Evolutionary conservation across 177 flowering plant species (phyloP), one percentile per base, ranked within the genome.

Genomic region (Vitis hybrid): DNA sequence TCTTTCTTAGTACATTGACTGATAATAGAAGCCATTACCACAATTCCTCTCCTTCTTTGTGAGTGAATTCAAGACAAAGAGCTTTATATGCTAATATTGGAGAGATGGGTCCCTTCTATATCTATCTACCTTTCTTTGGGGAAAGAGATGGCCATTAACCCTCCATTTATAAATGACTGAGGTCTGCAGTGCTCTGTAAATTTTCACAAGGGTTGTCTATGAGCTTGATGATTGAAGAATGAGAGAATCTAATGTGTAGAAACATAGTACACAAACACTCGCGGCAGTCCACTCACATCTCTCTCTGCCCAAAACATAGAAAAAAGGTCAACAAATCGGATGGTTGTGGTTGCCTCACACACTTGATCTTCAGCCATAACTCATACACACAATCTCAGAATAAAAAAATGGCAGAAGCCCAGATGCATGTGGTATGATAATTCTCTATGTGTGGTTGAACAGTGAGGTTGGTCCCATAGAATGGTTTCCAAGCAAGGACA

Each of bases 1-100:
- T 75, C 76, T 61, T 65, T 79, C 56, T 65, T 76, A 7, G 21
- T 51, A 46, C 70, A 63, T 58, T 59, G 54, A 68, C 64, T 66
- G 49, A 27, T 63, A 58, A 3, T 51, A 4, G 74, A 20, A 67
- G 68, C 68, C 77, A 67, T 67, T 63, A 21, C 27, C 61, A 27
- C 30, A 27, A 27, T 27, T 27, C 4, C 30, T 27, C 30, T 27
- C 30, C 5, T 7, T 17, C 17, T 13, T 18, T 20, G 5, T 17
- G 20, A 20, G 61, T 7, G 61, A 6, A 2, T 4, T 10, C 27
- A 58, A 17, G 57, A 54, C 15, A 41, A 54, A 17, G 30, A 27
- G 30, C 30, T 27, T 3, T 27, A 27, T 27, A 27, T 27, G 30
- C 30, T 27, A 27, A 27, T 27, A 2, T 27, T 27, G 30, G 30